Conservation (phyloP, 2,329 filamentous ascomycete species). For the Arthrobotrys sinensis region DNA sequence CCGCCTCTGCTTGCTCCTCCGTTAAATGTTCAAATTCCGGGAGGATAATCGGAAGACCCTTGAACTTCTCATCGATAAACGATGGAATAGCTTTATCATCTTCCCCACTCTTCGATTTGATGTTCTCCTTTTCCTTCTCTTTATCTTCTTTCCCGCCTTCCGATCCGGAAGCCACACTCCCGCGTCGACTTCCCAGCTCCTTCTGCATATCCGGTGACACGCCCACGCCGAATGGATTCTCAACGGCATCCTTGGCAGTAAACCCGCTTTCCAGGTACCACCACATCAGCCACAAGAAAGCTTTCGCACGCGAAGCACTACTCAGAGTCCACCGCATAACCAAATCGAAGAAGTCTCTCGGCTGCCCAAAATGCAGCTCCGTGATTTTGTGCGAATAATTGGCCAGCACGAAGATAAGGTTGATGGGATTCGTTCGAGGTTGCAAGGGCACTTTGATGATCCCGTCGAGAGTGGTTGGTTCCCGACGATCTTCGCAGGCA, state of each 20-base stretch:
- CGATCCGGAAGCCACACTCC: conserved; percentile 76
- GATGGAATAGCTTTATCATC: conserved; percentile 64
- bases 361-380: conserved; percentile 88
- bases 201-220: conserved; percentile 64
- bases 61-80: conserved; percentile 68
- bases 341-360: conserved; percentile 93
- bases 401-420: conserved; percentile 94
- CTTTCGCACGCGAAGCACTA: conserved; percentile 84
- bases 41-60: conserved; percentile 71
- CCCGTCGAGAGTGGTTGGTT: conserved; percentile 82
- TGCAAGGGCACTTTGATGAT: conserved; percentile 76
- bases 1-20: conserved; percentile 75
- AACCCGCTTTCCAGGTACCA: conserved; percentile 98
- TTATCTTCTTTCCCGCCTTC: conserved; percentile 77
- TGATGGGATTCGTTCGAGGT: conserved; percentile 95
- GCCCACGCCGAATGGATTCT: conserved; percentile 85
- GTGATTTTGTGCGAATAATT: conserved; percentile 92
- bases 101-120: conserved; percentile 57
- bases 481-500: conserved; percentile 89
- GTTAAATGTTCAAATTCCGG: conserved; percentile 78
- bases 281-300: conserved; percentile 99
- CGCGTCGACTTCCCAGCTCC: conserved; percentile 53
- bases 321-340: conserved; percentile 90
- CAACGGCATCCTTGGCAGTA: conserved; percentile 85
- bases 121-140: conserved; percentile 58